A percentile compares a stretch with the other conserved stretches of the same genome.
Conservation (phyloP, 2,329 filamentous ascomycete genomes). For the Colletotrichum tabaci region DNA sequence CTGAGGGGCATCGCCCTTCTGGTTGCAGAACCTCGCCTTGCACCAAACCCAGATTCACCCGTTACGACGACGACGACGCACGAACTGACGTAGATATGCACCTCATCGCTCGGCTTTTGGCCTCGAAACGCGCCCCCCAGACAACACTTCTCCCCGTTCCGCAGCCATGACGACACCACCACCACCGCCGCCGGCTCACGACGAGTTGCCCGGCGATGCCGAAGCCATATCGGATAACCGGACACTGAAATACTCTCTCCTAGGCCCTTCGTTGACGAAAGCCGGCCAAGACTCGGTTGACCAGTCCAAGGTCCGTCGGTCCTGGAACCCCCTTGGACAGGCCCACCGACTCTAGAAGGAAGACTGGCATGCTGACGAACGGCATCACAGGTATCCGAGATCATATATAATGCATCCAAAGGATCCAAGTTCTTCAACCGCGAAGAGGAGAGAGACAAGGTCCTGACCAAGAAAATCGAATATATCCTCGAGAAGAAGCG, state of each 20-base stretch:
- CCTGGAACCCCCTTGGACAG: neutral
- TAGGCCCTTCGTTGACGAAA: conserved; percentile 94
- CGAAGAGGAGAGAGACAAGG: conserved; percentile 86
- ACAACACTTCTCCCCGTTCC: neutral
- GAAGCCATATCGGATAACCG: conserved; percentile 52
- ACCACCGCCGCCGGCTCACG: conserved; percentile 18
- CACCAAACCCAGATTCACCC: no score
- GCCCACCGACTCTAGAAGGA: neutral
- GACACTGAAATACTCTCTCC: conserved; percentile 88
- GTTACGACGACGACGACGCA: no score
- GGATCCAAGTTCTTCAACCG: conserved; percentile 97
- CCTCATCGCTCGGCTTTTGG: neutral
- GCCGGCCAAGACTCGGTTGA: conserved; percentile 95
- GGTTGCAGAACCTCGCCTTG: no score
- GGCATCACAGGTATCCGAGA: conserved; percentile 81
- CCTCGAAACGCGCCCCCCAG: neutral
- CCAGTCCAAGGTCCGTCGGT: conserved; percentile 77
- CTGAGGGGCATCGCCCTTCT: neutral
- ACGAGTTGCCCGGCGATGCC: conserved; percentile 10
- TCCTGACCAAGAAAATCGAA: conserved; percentile 88
- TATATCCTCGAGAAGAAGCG: conserved; percentile 82
- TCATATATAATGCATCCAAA: conserved; percentile 97
- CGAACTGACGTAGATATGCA: conserved; percentile 20
- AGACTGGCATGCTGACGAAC: conserved; percentile 4
- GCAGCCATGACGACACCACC: conserved; percentile 43